Evolutionary conservation across 2,329 filamentous ascomycete genomes (phyloP).

Genomic region (Apiospora malaysiana): DNA sequence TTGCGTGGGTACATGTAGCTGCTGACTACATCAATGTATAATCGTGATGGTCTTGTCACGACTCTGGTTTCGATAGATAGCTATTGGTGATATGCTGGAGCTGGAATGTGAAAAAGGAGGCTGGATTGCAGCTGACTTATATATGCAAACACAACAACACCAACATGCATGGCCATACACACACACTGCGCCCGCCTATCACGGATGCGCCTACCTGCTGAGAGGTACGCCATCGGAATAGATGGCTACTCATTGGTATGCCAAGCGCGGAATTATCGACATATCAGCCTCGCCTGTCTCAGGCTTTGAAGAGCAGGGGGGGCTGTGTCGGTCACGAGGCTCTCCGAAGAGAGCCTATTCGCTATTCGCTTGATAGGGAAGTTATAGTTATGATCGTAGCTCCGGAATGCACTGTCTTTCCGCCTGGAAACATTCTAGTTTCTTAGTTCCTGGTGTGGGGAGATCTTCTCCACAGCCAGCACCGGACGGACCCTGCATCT

Average conservation of each 20-base stretch:
- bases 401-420: constrained; percentile 1
- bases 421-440: constrained; percentile 7
- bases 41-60: not conserved
- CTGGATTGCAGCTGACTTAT: constrained; percentile 8
- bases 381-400: not conserved
- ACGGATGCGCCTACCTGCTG: not conserved
- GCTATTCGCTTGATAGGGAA: not conserved
- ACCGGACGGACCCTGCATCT: not conserved
- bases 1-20: not conserved
- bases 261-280: not conserved
- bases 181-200: not conserved
- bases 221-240: not conserved
- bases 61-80: not conserved
- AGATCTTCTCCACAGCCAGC: not conserved
- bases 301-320: not conserved
- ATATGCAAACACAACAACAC: not conserved
- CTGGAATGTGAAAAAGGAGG: not conserved
- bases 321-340: not conserved
- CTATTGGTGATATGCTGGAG: not conserved
- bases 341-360: not conserved
- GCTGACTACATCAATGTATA: not conserved
- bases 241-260: not conserved
- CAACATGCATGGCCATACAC: not conserved
- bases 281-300: not conserved
- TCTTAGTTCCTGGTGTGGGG: no score